Percentiles rank a stretch among this genome's conserved stretches.
phyloP scores from a whole-genome alignment of 768 basidiomycete species.

The Rhizopogon roseolus region DNA sequence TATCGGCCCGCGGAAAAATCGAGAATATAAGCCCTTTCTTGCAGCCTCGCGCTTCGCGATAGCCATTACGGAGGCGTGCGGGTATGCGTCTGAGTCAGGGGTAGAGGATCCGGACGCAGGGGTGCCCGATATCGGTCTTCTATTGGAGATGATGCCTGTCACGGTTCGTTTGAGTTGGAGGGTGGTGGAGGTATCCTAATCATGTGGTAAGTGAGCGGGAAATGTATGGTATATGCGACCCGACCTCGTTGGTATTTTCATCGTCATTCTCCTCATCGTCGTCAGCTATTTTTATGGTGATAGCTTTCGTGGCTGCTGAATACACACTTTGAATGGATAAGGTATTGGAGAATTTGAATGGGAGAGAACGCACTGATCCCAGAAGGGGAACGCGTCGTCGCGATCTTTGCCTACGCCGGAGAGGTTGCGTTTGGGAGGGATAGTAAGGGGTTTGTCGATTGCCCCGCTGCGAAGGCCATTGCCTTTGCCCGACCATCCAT shows the following conservation, averaged over 20 bases:
- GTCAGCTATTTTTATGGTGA: slow-evolving; percentile 62
- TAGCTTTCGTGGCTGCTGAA: slow-evolving; percentile 75
- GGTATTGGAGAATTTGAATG: neutral
- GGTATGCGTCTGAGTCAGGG: slow-evolving; percentile 24
- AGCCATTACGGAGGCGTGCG: slow-evolving; percentile 49
- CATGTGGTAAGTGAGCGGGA: neutral
- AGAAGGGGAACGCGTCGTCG: slow-evolving; percentile 95
- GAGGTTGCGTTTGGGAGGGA: slow-evolving; percentile 83
- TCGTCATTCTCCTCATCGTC: slow-evolving; percentile 39
- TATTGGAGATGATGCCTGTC: slow-evolving; percentile 75
- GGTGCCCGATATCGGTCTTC: slow-evolving; percentile 49
- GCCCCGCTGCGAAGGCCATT: slow-evolving; percentile 81
- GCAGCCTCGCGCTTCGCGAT: slow-evolving; percentile 78
- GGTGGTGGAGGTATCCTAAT: slow-evolving; percentile 13
- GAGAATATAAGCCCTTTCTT: slow-evolving; percentile 66
- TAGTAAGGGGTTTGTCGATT: slow-evolving; percentile 67
- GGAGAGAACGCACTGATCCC: slow-evolving; percentile 81
- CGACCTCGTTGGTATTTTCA: slow-evolving; percentile 1
- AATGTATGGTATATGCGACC: neutral
- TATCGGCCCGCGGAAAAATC: slow-evolving; percentile 76
- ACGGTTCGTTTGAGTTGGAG: slow-evolving; percentile 49
- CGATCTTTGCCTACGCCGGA: slow-evolving; percentile 87
- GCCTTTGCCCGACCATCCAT: slow-evolving; percentile 89
- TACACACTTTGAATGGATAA: slow-evolving; percentile 43
- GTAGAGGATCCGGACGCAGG: slow-evolving; percentile 43